Base-by-base conservation (phyloP, 106 monocot species). In the Acorus calamus region DNA sequence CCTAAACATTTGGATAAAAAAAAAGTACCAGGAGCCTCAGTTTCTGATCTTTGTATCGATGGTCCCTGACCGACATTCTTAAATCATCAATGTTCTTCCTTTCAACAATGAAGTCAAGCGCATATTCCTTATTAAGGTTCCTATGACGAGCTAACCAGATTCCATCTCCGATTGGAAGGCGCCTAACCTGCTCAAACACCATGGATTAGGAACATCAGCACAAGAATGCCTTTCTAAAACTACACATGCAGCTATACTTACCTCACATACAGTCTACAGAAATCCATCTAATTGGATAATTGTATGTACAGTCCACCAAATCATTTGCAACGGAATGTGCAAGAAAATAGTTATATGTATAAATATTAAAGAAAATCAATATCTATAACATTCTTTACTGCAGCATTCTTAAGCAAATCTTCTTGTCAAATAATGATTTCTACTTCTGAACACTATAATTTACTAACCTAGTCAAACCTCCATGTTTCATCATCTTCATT, bases 71-170 rank as follows among this genome's bases (percentile, higher is more conserved):
- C 43, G 96, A 96, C 65, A 72, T 70, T 57, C 69, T 73, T 47
- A 96, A 79, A 72, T 91, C 96, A 79, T 87, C 79, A 67, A 96
- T 83, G 44, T 69, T 85, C 76, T 96, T 96, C 64, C 96, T 87
- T 80, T 96, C 96, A 66, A 96, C 91, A 74, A 96, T 91, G 64
- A 91, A 96, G 69, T 96, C 96, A 69, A 96, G 91, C 13, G 91
- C 90, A 76, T 91, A 96, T 64, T 96, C 96, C 47, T 56, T 60
- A 14, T 74, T 71, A 59, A 53, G 55, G n/a, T 70, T 56, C 62
- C 49, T 87, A 76, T 81, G 71, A 45, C 83, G 73, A 53, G 69
- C 96, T 56, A 91, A 76, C 96, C 96, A 96, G 73, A 87, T 80
- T 63, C 84, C 96, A 78, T 96, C 96, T 59, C 96, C 96, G 74